A percentile compares a stretch with the other conserved stretches of the same genome.
Evolutionary conservation across 805 yeast genomes (phyloP).

Genomic region (Candida schatavii): DNA sequence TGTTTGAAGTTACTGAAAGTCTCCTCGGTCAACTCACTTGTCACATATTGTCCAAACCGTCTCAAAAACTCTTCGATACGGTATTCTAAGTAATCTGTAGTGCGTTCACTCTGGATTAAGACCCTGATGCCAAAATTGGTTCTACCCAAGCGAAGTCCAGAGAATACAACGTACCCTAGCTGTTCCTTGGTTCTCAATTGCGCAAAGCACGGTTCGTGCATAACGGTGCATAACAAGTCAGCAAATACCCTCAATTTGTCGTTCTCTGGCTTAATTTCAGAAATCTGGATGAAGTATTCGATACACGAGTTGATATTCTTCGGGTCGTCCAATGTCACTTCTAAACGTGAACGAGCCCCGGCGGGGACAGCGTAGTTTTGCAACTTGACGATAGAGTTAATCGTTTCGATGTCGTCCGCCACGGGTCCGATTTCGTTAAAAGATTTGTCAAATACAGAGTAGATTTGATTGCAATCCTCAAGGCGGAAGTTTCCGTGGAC

Average conservation of each 20-base stretch:
- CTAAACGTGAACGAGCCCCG: slow-evolving; percentile 43
- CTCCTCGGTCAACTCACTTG: slow-evolving; percentile 48
- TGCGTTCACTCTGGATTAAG: slow-evolving; percentile 79
- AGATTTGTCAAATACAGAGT: slow-evolving; percentile 34
- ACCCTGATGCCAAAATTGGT: slow-evolving; percentile 72
- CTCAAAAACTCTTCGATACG: slow-evolving; percentile 70
- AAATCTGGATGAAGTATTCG: slow-evolving; percentile 73
- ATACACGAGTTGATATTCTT: slow-evolving; percentile 81
- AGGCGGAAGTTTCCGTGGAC: slow-evolving; percentile 69
- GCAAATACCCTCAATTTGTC: slow-evolving; percentile 45
- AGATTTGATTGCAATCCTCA: slow-evolving; percentile 51
- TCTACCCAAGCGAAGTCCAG: slow-evolving; percentile 66
- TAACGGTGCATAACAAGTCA: slow-evolving; percentile 67
- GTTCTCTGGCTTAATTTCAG: slow-evolving; percentile 21
- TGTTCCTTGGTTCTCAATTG: slow-evolving; percentile 92
- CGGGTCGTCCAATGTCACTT: slow-evolving; percentile 54
- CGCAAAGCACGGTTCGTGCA: slow-evolving; percentile 86
- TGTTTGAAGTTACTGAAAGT: slow-evolving; percentile 69
- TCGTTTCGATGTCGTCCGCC: slow-evolving; percentile 3
- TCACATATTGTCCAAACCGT: slow-evolving; percentile 44
- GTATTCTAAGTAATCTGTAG: slow-evolving; percentile 68
- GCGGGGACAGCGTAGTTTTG: slow-evolving; percentile 37
- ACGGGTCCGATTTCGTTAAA: background rate
- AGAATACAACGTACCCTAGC: slow-evolving; percentile 89
- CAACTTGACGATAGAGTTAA: slow-evolving; percentile 17